Base-by-base conservation (phyloP, 345 rosid species). In the Draba incana region DNA sequence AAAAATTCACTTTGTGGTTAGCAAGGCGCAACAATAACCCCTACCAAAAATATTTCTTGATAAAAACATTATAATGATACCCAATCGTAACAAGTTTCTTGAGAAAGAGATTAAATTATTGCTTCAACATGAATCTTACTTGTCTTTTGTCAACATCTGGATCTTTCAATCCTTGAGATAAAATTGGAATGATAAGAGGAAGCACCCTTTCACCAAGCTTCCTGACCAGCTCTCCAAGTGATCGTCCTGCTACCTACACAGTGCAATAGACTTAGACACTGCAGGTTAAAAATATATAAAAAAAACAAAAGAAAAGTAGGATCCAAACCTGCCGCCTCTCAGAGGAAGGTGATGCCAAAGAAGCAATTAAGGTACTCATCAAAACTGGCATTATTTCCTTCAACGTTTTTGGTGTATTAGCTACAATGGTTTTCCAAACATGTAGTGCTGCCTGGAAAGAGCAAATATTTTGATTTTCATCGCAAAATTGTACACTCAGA, bases 121-220 rank as follows among this genome's bases (percentile, higher is more conserved):
- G 58, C 28, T 59, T n/a, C 28, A 68, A n/a, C 8, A 41, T 16
- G 61, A 60, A 45, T 39, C 78, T 81, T 82, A 94, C 98, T 70
- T 94, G 99, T 89, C 99, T 84, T 84, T 92, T 87, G 82, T 86
- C 76, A 74, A 88, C 81, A 82, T 78, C 84, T 46, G 90, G 84
- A 77, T 89, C 87, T 78, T 83, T 80, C 64, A 91, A 80, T 24
- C 99, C 98, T 71, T 60, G 69, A 28, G 99, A 84, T 77, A 94
- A 81, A 69, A 91, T 91, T 51, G 99, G 98, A 66, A 94, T 91
- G 35, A 94, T 94, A 77, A 83, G 75, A 70, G 99, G 99, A 82
- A 94, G 99, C 59, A 94, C 99, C 89, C 97, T 91, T 79, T 94
- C 99, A 72, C 99, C 99, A 74, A 94, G 99, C 83, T 94, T 94